These are phyloP conservation scores for Magnaporthiopsis poae DNA, from an alignment of 2,329 filamentous ascomycete species.

Conservation along the genomic window DNA sequence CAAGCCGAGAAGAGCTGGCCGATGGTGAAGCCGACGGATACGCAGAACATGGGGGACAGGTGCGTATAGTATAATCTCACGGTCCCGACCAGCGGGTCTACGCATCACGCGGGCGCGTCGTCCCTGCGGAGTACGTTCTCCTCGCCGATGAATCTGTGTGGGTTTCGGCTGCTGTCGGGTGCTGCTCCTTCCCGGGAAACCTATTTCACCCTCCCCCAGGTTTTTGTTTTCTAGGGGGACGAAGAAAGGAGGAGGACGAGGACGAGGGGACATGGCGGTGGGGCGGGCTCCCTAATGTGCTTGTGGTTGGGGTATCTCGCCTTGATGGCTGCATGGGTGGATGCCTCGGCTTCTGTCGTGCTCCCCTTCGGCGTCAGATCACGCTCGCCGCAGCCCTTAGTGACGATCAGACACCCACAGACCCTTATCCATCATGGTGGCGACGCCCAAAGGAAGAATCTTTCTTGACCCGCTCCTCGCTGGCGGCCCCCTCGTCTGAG, in stretches of 20 bases:
- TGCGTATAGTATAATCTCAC: slow-evolving; percentile 63
- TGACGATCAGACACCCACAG: slow-evolving; percentile 13
- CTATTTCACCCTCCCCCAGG: no score
- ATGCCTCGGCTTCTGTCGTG: slow-evolving; percentile 56
- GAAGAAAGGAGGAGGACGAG: no score
- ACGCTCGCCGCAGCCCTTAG: not conserved
- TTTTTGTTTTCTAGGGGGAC: no score
- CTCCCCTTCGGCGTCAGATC: not conserved
- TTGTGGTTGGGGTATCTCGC: slow-evolving; percentile 55
- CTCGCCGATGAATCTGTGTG: slow-evolving; percentile 60
- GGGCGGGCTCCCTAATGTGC: slow-evolving; percentile 30
- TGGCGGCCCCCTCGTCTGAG: slow-evolving; percentile 19
- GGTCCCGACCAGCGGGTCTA: slow-evolving; percentile 70
- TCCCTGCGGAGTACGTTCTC: slow-evolving; percentile 63
- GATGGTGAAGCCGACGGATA: slow-evolving; percentile 62
- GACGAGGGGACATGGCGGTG: no score
- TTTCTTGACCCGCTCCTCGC: slow-evolving; percentile 49
- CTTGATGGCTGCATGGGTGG: slow-evolving; percentile 52
- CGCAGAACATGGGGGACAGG: slow-evolving; percentile 71
- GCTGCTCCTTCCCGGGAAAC: no score
- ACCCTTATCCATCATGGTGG: slow-evolving; percentile 69
- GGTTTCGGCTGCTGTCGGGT: no score
- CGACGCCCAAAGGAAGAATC: slow-evolving; percentile 65
- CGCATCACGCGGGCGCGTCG: slow-evolving; percentile 58
- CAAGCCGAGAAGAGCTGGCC: slow-evolving; percentile 61